Conservation (phyloP, 1,139 yeast species). For the Wickerhamiella infanticola region DNA sequence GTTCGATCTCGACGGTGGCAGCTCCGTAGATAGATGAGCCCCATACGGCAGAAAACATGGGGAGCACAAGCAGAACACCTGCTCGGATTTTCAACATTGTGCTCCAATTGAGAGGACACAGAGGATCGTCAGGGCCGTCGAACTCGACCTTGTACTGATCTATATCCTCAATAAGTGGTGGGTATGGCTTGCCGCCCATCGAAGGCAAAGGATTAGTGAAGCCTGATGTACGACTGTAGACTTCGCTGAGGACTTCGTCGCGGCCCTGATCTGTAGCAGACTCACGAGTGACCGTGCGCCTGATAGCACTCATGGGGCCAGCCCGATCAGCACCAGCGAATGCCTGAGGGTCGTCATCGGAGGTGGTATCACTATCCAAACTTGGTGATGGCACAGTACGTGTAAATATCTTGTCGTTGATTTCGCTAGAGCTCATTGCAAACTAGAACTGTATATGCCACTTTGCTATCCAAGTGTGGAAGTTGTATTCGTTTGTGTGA, state of each 20-base stretch:
- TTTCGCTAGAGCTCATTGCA: no score
- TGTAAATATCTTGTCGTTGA: no score
- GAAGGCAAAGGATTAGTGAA: constrained; percentile 1
- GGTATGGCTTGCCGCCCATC: constrained; percentile 5
- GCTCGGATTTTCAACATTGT: constrained; percentile 14
- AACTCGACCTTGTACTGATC: constrained; percentile 35
- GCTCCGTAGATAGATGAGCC: constrained; percentile 54
- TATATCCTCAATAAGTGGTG: background rate
- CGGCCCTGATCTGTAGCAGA: background rate
- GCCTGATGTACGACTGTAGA: background rate
- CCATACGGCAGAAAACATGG: constrained; percentile 32
- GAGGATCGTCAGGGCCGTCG: constrained; percentile 37
- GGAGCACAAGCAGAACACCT: background rate
- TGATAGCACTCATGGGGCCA: background rate
- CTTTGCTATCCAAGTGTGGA: no score
- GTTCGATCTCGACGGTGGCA: constrained; percentile 30
- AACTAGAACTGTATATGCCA: no score
- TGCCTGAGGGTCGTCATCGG: background rate
- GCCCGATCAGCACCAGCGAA: background rate
- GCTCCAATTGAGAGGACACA: constrained; percentile 35
- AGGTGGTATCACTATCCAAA: no score
- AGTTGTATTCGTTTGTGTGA: no score
- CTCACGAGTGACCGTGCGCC: background rate
- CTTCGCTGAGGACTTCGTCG: background rate
- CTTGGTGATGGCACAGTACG: no score